These are phyloP conservation scores for Colletotrichum musicola DNA, from an alignment of 2,329 filamentous ascomycete species.

Conservation along the genomic window DNA sequence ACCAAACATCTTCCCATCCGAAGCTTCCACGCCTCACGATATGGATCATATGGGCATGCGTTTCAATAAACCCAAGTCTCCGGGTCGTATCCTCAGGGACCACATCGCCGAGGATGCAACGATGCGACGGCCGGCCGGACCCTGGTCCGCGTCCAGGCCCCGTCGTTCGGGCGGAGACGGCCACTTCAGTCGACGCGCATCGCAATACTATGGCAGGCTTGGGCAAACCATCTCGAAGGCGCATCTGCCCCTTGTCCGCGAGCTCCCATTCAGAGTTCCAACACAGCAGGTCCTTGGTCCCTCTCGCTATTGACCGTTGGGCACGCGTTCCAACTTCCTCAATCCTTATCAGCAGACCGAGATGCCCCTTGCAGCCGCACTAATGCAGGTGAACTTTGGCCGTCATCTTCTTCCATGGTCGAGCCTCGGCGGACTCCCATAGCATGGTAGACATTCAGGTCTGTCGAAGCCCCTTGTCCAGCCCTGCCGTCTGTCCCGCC, in stretches of 20 bases:
- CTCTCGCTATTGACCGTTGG: conserved; percentile 4
- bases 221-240: too few species aligned
- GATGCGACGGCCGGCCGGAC: conserved; percentile 6
- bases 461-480: neutral
- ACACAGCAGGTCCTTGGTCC: neutral
- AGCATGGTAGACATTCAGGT: neutral
- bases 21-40: too few species aligned
- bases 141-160: neutral
- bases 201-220: too few species aligned
- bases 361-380: conserved; percentile 34
- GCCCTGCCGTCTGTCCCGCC: conserved; percentile 2
- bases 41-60: neutral
- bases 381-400: conserved; percentile 32
- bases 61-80: conserved; percentile 13
- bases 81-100: conserved; percentile 30
- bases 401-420: conserved; percentile 11
- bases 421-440: too few species aligned
- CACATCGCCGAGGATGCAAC: conserved; percentile 20
- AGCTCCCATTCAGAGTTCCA: too few species aligned
- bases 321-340: neutral
- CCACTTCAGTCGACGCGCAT: too few species aligned
- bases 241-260: too few species aligned
- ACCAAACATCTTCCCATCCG: too few species aligned
- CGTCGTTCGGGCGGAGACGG: too few species aligned
- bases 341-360: conserved; percentile 15